Percentiles rank a stretch among this genome's conserved stretches.
These are phyloP conservation scores for Carex sylvatica DNA, from an alignment of 202 grass and related monocot species.

Conservation along the genomic window DNA sequence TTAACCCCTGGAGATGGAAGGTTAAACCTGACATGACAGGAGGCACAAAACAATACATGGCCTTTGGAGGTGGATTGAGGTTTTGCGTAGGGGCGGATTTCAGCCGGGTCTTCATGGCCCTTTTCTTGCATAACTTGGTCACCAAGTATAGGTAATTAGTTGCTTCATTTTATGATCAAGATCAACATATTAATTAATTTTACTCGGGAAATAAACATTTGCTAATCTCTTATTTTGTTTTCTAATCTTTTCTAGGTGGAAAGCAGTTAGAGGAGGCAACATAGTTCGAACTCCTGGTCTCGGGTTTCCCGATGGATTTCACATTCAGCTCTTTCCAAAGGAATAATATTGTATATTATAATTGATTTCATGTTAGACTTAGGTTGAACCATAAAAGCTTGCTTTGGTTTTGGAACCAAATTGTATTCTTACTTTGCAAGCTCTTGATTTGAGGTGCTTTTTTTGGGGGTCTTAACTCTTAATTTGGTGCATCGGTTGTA, in stretches of 20 bases:
- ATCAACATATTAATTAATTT: not conserved
- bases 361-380: not conserved
- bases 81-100: slow-evolving; percentile 74
- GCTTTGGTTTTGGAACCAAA: slow-evolving; percentile 21
- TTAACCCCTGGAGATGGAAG: slow-evolving; percentile 87
- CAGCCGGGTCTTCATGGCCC: slow-evolving; percentile 61
- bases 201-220: not conserved
- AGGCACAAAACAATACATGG: slow-evolving; percentile 77
- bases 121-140: slow-evolving; percentile 66
- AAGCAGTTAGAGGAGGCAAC: slow-evolving; percentile 58
- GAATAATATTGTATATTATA: not conserved
- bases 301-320: slow-evolving; percentile 58
- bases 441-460: slow-evolving; percentile 9
- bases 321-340: slow-evolving; percentile 60
- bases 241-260: slow-evolving; percentile 37
- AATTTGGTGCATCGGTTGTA: not conserved
- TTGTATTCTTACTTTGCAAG: slow-evolving; percentile 22
- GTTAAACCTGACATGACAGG: slow-evolving; percentile 51
- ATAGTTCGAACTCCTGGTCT: slow-evolving; percentile 65
- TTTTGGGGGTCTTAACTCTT: not conserved
- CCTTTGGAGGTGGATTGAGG: slow-evolving; percentile 61
- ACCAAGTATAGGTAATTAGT: slow-evolving; percentile 62
- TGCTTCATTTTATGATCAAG: slow-evolving; percentile 5
- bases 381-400: slow-evolving; percentile 19
- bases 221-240: not conserved